Percentiles rank a stretch among this genome's conserved stretches.
These are phyloP conservation scores for Puya raimondii DNA, from an alignment of 176 grass and related monocot genomes.

Conservation along the genomic window DNA sequence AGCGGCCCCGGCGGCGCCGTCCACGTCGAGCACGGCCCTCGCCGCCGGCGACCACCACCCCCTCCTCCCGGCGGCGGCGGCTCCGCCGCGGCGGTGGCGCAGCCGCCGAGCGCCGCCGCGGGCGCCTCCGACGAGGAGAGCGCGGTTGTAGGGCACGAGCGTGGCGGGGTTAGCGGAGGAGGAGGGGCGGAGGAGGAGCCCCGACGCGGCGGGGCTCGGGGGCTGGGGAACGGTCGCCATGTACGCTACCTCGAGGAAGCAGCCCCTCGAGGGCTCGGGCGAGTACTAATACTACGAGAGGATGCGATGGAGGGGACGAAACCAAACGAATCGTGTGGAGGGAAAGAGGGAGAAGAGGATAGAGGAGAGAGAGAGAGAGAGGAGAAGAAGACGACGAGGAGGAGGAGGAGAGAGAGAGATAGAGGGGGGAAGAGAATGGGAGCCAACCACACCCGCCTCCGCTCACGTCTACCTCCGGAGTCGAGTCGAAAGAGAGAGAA, in stretches of 20 bases:
- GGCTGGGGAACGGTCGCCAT: constrained; percentile 24
- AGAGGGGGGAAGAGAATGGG: not conserved
- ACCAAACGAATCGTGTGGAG: constrained; percentile 35
- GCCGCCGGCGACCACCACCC: not conserved
- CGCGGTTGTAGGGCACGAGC: too few relatives aligned
- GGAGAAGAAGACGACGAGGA: constrained; percentile 8
- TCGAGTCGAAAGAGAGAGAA: not conserved
- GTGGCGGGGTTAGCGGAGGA: not conserved
- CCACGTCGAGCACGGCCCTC: constrained; percentile 10
- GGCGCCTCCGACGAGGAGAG: not conserved
- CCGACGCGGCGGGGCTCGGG: too few relatives aligned
- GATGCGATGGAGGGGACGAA: constrained; percentile 8
- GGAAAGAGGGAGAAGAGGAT: constrained; percentile 27
- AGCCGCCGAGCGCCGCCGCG: constrained; percentile 15
- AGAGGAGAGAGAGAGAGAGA: constrained; percentile 13
- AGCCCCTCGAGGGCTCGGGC: not conserved
- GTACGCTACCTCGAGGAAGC: not conserved
- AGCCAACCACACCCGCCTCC: constrained; percentile 16
- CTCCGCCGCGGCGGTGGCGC: constrained; percentile 14
- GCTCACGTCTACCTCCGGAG: constrained; percentile 19
- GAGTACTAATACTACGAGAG: constrained; percentile 15
- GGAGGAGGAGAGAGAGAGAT: constrained; percentile 1
- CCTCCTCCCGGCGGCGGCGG: not conserved
- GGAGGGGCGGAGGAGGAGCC: constrained; percentile 4
- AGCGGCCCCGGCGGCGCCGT: not conserved